Percentiles rank a stretch among this genome's conserved stretches.
Conservation (phyloP, 768 basidiomycete genomes). For the Tricholoma flavovirens region DNA sequence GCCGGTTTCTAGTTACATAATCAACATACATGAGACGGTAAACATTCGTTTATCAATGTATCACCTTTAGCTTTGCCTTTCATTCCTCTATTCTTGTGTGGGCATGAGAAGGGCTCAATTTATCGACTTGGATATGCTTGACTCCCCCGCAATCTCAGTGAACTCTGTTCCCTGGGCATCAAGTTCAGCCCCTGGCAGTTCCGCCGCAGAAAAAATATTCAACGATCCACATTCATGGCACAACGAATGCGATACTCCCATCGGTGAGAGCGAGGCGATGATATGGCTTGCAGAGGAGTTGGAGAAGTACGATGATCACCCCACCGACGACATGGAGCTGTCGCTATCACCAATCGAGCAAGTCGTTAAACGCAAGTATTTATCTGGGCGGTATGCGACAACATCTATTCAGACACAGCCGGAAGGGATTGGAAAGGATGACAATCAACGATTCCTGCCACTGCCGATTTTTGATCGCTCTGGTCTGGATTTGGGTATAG, state of each 20-base stretch:
- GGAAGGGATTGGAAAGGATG: slow-evolving; percentile 8
- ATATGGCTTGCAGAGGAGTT: slow-evolving; percentile 32
- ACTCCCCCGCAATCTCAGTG: slow-evolving; percentile 32
- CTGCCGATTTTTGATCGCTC: slow-evolving; percentile 10
- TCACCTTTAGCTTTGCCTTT: neutral
- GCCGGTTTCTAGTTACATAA: slow-evolving; percentile 4
- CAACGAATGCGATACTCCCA: slow-evolving; percentile 22
- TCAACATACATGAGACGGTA: neutral
- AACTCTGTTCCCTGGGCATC: slow-evolving; percentile 23
- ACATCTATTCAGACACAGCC: neutral
- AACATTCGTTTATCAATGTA: neutral
- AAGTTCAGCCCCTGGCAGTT: slow-evolving; percentile 30
- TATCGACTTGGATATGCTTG: slow-evolving; percentile 33
- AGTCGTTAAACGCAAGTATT: slow-evolving; percentile 9
- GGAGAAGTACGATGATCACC: slow-evolving; percentile 17
- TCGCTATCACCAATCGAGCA: slow-evolving; percentile 9
- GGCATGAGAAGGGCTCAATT: slow-evolving; percentile 27
- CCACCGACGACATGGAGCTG: slow-evolving; percentile 3
- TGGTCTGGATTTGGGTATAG: slow-evolving; percentile 11
- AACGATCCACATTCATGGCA: slow-evolving; percentile 41
- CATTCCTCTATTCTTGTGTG: neutral
- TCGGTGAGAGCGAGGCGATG: slow-evolving; percentile 21
- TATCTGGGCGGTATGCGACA: slow-evolving; percentile 6
- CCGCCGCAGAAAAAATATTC: slow-evolving; percentile 37
- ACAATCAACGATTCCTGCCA: slow-evolving; percentile 6